Base-by-base conservation (phyloP, 2,329 filamentous ascomycete species). In the Penicillium aurantiogriseum region DNA sequence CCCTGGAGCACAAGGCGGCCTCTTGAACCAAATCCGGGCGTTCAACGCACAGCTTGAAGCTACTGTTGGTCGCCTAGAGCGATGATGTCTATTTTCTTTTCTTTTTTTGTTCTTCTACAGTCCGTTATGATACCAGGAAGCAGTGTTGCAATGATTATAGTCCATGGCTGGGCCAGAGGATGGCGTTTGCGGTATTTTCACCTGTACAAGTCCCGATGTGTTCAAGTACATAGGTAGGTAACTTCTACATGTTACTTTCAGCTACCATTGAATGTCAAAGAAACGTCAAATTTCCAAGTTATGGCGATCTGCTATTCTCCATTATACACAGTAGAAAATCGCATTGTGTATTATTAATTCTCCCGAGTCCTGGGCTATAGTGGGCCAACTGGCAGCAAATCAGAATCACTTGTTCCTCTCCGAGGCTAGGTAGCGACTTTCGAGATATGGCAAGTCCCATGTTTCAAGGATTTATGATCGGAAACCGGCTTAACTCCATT, bases 11-110 rank as follows among this genome's bases (percentile, higher is more conserved):
- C 69, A 74, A 15, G 77, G 77, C 5, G 77, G 77, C 19, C 62
- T 79, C 7, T 60, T 80, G 50, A 67, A 72, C 45, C 76, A 73
- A 55, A 71, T 79, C 33, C 73, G 69, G 49, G 61, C 63, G 2
- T 79, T 80, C 61, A 80, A 80, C 62, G 69, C 69, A 29, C 74
- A 76, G 61, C 69, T 80, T 21, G 77, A 80, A 59, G 65, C 59
- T 44, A 67, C 73, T 42, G 71, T 67, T 23, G 65, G 59, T 23
- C 60, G 51, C 36, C 56, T 74, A 9, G 71, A 72, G 57, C 62
- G 63, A 31, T 68, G 57, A 64, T 58, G 36, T 53, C 52, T 46
- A 21, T 45, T 35, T 31, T 45, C 7, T 33, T 44, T 13, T 51
- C 52, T 35, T 58, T 48, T 43, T 35, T 17, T 8, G 4, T 43